Base-by-base conservation (phyloP, 805 yeast species). In the Hanseniaspora clermontiae region DNA sequence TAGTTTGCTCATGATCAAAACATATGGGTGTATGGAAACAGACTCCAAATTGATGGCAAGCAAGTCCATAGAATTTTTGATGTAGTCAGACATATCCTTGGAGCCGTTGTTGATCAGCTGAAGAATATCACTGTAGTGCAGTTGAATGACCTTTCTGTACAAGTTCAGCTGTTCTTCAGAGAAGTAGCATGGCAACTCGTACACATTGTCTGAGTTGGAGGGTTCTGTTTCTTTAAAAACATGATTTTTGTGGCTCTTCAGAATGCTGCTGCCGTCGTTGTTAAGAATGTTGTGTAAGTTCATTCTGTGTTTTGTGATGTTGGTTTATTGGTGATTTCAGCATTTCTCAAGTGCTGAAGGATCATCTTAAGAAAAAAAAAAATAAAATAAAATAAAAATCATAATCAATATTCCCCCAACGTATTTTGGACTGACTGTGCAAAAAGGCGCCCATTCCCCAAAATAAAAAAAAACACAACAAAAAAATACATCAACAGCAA, bases 91-190 rank as follows among this genome's bases (percentile, higher is more conserved):
- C 15, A 47, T 46, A 11, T 53, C 51, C 4, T 29, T 36, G 15
- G 38, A 34, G 4, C 38, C 36, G n/a, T 39, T 53, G 42, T 53
- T 53, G 71, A 37, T 72, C 69, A 1, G 75, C 70, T 66, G 88
- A 95, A 64, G 87, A 89, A 91, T 88, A 65, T 90, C 97, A 37
- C 91, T 81, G 66, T 90, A 91, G 69, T 91, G 97, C 43, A 89
- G 73, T 1, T 95, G 86, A 12, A 91, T 86, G 34, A 93, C 89
- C 66, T 89, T 96, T 68, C 91, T 95, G 11, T 90, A 87, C 53
- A 91, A 74, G 63, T 89, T 93, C 63, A 82, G 84, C 66, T 91
- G 97, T 61, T 86, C 86, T 60, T 84, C 87, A 55, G 83, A 79
- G 81, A 89, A 79, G 3, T 95, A 90, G 7, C 91, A 83, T 0